Evolutionary conservation across 2,329 filamentous ascomycete genomes (phyloP), one percentile per base, ranked within the genome.

Genomic region (Diaporthe citriasiana): DNA sequence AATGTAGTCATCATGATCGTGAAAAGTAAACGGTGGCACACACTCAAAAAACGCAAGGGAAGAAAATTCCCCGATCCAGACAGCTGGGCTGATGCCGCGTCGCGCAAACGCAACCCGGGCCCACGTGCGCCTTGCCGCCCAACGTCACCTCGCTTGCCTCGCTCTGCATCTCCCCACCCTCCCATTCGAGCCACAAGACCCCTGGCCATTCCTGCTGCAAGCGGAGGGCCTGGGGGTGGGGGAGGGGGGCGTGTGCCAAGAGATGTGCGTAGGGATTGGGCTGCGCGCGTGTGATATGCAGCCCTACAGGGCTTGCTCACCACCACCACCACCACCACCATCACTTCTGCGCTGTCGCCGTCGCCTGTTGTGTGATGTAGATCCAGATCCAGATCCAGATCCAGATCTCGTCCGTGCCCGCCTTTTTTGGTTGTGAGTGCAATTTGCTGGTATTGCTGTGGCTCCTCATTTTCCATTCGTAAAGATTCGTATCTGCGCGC

Each of bases 1-100:
- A 66, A 66, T 66, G 63, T 66, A 51, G 27, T 66, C 63, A 27
- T 66, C 13, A 66, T 9, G 19, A 25, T 60, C 33, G 45, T 47
- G 12, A 65, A 70, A 33, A 45, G n/a, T n/a, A 51, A 66, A 51
- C 30, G 6, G 30, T 51, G 30, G 10, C 13, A 38, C 63, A 51
- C 45, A 12, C 45, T 77, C 45, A 75, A 73, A 75, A 78, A 73
- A 74, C 75, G 30, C 38, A 53, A 53, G 57, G 42, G 22, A 66
- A 42, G 63, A 55, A 60, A 65, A 71, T 35, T n/a, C 38, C 57
- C 65, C 59, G 65, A 56, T 45, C 57, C 57, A 63, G 59, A 33
- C 47, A 50, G 63, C 63, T 40, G 56, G 55, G 56, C 55, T 63
- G 66, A 73, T 57, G 65, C 55, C 57, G 53, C 66, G 38, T 50